phyloP scores from a whole-genome alignment of 768 basidiomycete species.

The Tylopilus subfusipes region DNA sequence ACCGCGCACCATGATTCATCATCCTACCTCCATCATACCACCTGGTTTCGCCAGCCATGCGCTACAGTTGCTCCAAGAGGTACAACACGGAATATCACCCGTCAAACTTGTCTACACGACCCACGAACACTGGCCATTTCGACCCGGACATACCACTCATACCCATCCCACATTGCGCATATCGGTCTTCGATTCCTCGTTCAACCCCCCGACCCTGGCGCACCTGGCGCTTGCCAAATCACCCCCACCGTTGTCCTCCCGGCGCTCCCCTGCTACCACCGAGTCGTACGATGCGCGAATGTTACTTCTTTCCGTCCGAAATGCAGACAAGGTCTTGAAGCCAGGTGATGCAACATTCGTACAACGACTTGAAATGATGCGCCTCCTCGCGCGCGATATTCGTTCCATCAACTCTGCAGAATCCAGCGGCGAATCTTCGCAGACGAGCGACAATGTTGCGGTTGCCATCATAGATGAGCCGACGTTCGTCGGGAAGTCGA shows the following conservation, averaged over 20 bases:
- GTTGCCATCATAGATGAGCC: conserved; percentile 85
- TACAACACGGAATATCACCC: conserved; percentile 45
- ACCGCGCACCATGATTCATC: conserved; percentile 4
- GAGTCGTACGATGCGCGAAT: conserved; percentile 66
- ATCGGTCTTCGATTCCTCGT: conserved; percentile 85
- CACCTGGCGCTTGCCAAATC: conserved; percentile 74
- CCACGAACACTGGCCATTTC: conserved; percentile 65
- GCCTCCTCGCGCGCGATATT: conserved; percentile 54
- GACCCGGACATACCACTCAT: conserved; percentile 19
- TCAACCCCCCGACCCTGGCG: conserved; percentile 87
- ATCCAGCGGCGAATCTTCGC: not conserved
- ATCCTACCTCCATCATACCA: conserved; percentile 5
- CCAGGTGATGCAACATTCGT: conserved; percentile 66
- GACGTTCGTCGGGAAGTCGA: conserved; percentile 82
- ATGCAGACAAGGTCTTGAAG: conserved; percentile 78
- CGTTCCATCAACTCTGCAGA: not conserved
- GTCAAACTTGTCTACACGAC: conserved; percentile 61
- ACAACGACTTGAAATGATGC: conserved; percentile 90
- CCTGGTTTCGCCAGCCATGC: conserved; percentile 22
- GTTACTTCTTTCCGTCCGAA: conserved; percentile 78
- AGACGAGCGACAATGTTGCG: conserved; percentile 48
- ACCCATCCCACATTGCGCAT: conserved; percentile 41
- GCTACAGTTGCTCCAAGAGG: conserved; percentile 18
- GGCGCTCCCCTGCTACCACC: not conserved
- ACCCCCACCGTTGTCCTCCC: conserved; percentile 18